Evolutionary conservation across 352 stramenopile genomes (phyloP).

Genomic region (Elongisporangium prolatum): DNA sequence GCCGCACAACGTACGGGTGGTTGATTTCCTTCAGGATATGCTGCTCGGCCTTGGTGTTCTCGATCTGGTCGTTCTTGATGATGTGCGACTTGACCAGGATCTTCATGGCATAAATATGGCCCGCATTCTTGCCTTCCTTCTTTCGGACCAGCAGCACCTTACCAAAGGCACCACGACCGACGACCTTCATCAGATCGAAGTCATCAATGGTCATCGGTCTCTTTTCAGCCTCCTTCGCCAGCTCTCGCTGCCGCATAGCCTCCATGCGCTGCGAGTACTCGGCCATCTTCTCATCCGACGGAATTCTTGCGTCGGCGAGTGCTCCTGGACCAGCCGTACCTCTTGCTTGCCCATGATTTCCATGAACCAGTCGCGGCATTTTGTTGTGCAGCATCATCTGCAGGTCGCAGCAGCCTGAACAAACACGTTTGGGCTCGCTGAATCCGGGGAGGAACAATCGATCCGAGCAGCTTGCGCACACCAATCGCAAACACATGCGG

Average conservation of each 20-base stretch:
- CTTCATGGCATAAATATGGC: conserved; percentile 93
- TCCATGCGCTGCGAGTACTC: conserved; percentile 69
- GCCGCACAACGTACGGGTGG: conserved; percentile 82
- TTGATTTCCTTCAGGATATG: conserved; percentile 89
- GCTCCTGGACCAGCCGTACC: conserved; percentile 11
- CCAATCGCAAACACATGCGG: conserved; percentile 80
- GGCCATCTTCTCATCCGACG: conserved; percentile 55
- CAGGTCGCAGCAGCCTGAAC: conserved; percentile 78
- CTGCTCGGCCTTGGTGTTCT: conserved; percentile 88
- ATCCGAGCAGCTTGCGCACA: conserved; percentile 85
- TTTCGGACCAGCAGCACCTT: conserved; percentile 95
- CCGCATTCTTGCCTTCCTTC: conserved; percentile 83
- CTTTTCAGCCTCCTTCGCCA: conserved; percentile 65
- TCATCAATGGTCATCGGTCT: conserved; percentile 85
- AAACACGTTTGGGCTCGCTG: conserved; percentile 84
- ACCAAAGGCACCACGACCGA: conserved; percentile 93
- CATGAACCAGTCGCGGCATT: conserved; percentile 43
- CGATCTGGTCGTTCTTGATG: conserved; percentile 92
- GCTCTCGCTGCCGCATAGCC: conserved; percentile 72
- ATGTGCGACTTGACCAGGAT: conserved; percentile 92
- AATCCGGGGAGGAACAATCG: conserved; percentile 83
- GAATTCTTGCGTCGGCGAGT: conserved; percentile 14
- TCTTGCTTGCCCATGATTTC: neutral
- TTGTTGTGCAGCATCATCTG: conserved; percentile 89
- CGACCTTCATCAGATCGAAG: conserved; percentile 94